Conservation (phyloP, 805 yeast species). For the Candida loeiensis region DNA sequence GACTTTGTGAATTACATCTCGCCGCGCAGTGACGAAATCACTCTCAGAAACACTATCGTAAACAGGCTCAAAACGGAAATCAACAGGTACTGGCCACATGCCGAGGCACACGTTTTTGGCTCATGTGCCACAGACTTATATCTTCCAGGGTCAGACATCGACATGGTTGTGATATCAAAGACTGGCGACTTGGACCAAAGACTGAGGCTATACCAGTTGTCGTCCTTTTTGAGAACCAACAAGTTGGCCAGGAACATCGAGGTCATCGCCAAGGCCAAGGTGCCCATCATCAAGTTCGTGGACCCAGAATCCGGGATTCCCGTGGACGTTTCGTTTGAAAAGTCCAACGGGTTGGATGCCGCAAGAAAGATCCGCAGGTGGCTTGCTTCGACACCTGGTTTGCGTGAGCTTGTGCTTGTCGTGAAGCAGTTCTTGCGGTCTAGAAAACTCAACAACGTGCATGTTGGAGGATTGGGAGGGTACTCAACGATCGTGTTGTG, state of each 20-base stretch:
- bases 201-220: constrained; percentile 64
- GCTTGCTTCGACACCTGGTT: constrained; percentile 69
- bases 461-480: constrained; percentile 93
- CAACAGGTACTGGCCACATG: constrained; percentile 65
- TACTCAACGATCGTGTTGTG: constrained; percentile 87
- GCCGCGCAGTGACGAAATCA: constrained; percentile 73
- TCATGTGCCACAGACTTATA: constrained; percentile 91
- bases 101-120: constrained; percentile 84
- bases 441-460: constrained; percentile 78
- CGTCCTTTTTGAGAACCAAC: constrained; percentile 60
- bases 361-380: constrained; percentile 75
- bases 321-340: constrained; percentile 87
- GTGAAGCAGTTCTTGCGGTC: constrained; percentile 82
- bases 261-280: constrained; percentile 86
- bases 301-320: constrained; percentile 69
- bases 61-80: constrained; percentile 52
- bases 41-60: constrained; percentile 63
- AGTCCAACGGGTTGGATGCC: constrained; percentile 76
- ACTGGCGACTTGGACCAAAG: constrained; percentile 58
- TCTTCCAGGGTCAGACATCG: constrained; percentile 93
- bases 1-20: constrained; percentile 84
- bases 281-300: constrained; percentile 88
- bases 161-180: constrained; percentile 76
- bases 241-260: constrained; percentile 70
- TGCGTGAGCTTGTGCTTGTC: constrained; percentile 76